A percentile compares a stretch with the other conserved stretches of the same genome.
These are phyloP conservation scores for Lycium ferocissimum DNA, from an alignment of 257 asterid genomes.

Conservation along the genomic window DNA sequence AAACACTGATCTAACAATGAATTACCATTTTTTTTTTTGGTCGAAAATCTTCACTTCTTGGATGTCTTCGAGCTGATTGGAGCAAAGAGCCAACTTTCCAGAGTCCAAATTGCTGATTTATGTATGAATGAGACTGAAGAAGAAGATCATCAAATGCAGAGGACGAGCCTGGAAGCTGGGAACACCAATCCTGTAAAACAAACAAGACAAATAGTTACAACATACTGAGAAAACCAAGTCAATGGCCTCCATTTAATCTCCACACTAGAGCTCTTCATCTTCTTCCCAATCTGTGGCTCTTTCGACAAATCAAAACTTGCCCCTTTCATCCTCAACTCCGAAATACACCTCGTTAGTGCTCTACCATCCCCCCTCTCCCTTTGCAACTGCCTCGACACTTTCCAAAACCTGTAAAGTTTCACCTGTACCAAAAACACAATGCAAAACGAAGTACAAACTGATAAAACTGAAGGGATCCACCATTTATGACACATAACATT, in stretches of 20 bases:
- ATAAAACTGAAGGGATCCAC: slow-evolving; percentile 81
- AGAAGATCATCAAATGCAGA: slow-evolving; percentile 47
- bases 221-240: slow-evolving; percentile 67
- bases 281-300: slow-evolving; percentile 80
- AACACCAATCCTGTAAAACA: slow-evolving; percentile 64
- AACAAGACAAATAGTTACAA: slow-evolving; percentile 61
- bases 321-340: slow-evolving; percentile 97
- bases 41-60: background rate
- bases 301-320: slow-evolving; percentile 77
- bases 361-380: slow-evolving; percentile 77
- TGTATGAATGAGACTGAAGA: background rate
- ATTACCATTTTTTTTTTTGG: background rate
- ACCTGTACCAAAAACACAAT: slow-evolving; percentile 63
- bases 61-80: background rate
- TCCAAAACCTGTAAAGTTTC: slow-evolving; percentile 84
- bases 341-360: slow-evolving; percentile 68
- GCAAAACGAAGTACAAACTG: slow-evolving; percentile 52
- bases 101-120: background rate
- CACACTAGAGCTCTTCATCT: slow-evolving; percentile 95
- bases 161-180: slow-evolving; percentile 69
- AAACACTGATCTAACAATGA: background rate
- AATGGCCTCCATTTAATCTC: slow-evolving; percentile 93
- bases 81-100: slow-evolving; percentile 2
- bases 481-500: slow-evolving; percentile 52
- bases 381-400: slow-evolving; percentile 67